These are phyloP conservation scores for Gillenia trifoliata DNA, from an alignment of 306 rosid species.

Conservation along the genomic window DNA sequence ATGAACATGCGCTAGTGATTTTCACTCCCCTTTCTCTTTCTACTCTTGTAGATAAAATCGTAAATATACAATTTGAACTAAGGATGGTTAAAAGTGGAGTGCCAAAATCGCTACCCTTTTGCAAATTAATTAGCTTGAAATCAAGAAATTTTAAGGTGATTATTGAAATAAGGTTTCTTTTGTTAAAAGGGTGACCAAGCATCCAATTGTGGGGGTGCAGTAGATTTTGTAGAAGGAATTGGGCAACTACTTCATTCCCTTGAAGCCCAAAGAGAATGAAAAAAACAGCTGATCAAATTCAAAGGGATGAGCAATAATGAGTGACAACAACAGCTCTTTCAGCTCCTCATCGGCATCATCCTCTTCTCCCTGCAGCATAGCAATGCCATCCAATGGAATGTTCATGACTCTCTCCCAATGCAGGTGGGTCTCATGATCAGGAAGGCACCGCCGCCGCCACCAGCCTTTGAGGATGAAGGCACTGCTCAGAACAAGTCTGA, in stretches of 20 bases:
- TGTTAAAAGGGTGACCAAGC: slow-evolving; percentile 87
- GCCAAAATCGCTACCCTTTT: background rate
- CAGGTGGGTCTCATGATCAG: slow-evolving; percentile 23
- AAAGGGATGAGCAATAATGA: slow-evolving; percentile 5
- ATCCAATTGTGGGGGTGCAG: slow-evolving; percentile 90
- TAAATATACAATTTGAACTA: no score
- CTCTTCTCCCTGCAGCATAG: slow-evolving; percentile 5
- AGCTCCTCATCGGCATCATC: slow-evolving; percentile 24
- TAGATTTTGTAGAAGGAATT: slow-evolving; percentile 87
- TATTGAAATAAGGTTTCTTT: background rate
- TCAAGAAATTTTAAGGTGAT: background rate
- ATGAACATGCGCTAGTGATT: background rate
- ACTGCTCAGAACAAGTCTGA: slow-evolving; percentile 70
- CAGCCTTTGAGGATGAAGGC: slow-evolving; percentile 32
- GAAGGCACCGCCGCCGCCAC: slow-evolving; percentile 18
- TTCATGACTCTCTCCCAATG: slow-evolving; percentile 26
- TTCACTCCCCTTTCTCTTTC: background rate
- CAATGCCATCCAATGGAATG: slow-evolving; percentile 29
- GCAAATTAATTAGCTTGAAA: background rate
- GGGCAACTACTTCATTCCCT: slow-evolving; percentile 77
- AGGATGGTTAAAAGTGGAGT: background rate
- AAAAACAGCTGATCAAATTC: slow-evolving; percentile 23
- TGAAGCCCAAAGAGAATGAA: slow-evolving; percentile 63
- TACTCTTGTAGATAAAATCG: no score
- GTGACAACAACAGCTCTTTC: background rate